These are phyloP conservation scores for Parascedosporium putredinis DNA, from an alignment of 2,329 filamentous ascomycete species.

Conservation along the genomic window DNA sequence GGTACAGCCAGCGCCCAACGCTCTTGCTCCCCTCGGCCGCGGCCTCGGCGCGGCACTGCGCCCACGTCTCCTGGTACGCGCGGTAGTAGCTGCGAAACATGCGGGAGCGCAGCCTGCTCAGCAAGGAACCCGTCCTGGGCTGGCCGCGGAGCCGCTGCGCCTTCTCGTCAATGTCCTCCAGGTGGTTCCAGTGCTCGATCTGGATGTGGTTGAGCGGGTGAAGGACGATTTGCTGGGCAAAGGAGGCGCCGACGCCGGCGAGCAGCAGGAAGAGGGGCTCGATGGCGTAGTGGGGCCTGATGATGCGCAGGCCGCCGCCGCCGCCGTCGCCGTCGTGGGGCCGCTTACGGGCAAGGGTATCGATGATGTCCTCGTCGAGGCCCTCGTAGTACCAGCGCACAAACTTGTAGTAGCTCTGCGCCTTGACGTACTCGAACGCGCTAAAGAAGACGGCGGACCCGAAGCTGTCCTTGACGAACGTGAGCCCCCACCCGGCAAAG, in stretches of 20 bases:
- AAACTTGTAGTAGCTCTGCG: conserved; percentile 60
- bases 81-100: conserved; percentile 58
- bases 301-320: conserved; percentile 35
- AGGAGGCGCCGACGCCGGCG: conserved; percentile 57
- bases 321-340: conserved; percentile 1
- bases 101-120: conserved; percentile 26
- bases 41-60: conserved; percentile 49
- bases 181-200: conserved; percentile 59
- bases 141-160: conserved; percentile 31
- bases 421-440: conserved; percentile 67
- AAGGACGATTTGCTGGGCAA: conserved; percentile 58
- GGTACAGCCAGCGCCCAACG: conserved; percentile 55
- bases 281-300: conserved; percentile 64
- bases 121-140: conserved; percentile 11
- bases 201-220: conserved; percentile 64
- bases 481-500: conserved; percentile 63
- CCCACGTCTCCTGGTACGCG: conserved; percentile 59
- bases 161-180: conserved; percentile 60
- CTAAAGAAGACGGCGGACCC: conserved; percentile 65
- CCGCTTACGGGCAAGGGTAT: conserved; percentile 33
- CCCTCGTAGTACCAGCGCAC: conserved; percentile 60
- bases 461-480: conserved; percentile 57
- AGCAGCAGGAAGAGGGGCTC: conserved; percentile 62
- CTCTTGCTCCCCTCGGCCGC: conserved; percentile 44
- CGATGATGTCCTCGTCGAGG: conserved; percentile 39